Percentiles rank a stretch among this genome's conserved stretches.
These are phyloP conservation scores for Cytospora leucostoma DNA, from an alignment of 2,329 filamentous ascomycete genomes.

Conservation along the genomic window DNA sequence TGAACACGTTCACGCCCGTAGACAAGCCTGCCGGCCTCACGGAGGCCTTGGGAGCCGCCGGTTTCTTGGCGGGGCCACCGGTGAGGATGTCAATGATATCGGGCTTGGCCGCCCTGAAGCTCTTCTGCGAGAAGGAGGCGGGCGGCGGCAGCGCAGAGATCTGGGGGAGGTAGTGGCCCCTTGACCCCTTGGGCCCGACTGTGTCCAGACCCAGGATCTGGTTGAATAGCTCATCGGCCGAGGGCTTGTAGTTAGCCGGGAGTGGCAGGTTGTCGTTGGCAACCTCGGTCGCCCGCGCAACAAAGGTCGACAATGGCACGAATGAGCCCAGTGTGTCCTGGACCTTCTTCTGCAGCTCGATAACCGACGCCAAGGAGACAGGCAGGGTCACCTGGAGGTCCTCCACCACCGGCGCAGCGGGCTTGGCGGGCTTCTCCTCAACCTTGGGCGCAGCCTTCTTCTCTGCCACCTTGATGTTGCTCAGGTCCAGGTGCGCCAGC, in stretches of 20 bases:
- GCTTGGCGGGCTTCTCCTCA: constrained; percentile 39
- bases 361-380: constrained; percentile 76
- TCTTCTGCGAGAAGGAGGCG: constrained; percentile 39
- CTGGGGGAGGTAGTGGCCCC: constrained; percentile 71
- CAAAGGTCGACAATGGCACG: constrained; percentile 82
- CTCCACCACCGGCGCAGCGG: constrained; percentile 44
- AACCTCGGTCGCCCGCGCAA: constrained; percentile 79
- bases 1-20: constrained; percentile 74
- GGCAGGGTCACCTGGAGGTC: constrained; percentile 67
- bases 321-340: constrained; percentile 75
- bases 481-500: constrained; percentile 83
- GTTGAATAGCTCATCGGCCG: constrained; percentile 84
- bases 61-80: constrained; percentile 36
- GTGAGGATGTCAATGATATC: constrained; percentile 86
- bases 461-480: constrained; percentile 83
- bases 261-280: constrained; percentile 85
- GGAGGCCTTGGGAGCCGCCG: constrained; percentile 34
- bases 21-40: constrained; percentile 48
- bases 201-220: constrained; percentile 74
- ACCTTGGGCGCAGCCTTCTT: constrained; percentile 45
- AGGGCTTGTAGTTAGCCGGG: constrained; percentile 63
- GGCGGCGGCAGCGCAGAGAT: constrained; percentile 61
- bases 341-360: constrained; percentile 79
- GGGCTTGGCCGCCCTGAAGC: constrained; percentile 49
- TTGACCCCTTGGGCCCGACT: constrained; percentile 47